Evolutionary conservation across 192 early-diverging fungal genomes (phyloP), one percentile per base, ranked within the genome.

Genomic region (Kickxella alabastrina): DNA sequence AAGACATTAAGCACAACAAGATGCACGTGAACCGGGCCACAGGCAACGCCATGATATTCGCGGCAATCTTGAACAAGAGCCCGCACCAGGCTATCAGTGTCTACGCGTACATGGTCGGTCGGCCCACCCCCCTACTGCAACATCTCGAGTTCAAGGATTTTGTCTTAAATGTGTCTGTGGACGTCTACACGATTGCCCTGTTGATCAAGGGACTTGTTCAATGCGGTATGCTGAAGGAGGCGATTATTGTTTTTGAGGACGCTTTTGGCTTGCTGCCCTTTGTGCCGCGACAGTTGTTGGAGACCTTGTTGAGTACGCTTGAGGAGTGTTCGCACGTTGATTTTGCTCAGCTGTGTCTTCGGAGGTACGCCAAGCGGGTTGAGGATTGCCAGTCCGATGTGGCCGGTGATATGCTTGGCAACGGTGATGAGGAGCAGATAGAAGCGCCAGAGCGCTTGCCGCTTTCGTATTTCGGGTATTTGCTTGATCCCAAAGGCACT

Each of bases 211-310:
- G 55, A 6, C 55, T 75, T 18, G 49, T 67, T 5, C 44, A 56
- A 8, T 37, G 36, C 10, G 26, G 48, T 3, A 19, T 50, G 19
- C 15, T 48, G 3, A 54, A 51, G 7, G 71, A 75, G n/a, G 71
- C 71, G 0, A 32, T 59, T 0, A 32, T 67, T 12, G 49, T 75
- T 32, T 75, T 75, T 48, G 71, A 75, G 25, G 71, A 75, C 14
- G 42, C 71, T 3, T 75, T 75, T 55, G 40, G 46, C 3, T n/a
- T 75, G 8, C 43, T 75, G 12, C 37, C 41, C 1, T 41, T 15
- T 10, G 65, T 75, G 12, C 65, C 71, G 14, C 54, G 55, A 8
- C 64, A 62, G 35, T 43, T 75, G 21, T 34, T 75, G 22, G 41
- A 49, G 28, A 75, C 65, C 2, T 43, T 75, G 23, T 50, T 68